Evolutionary conservation across 805 yeast species (phyloP).

Genomic region (Saturnispora saitoi): DNA sequence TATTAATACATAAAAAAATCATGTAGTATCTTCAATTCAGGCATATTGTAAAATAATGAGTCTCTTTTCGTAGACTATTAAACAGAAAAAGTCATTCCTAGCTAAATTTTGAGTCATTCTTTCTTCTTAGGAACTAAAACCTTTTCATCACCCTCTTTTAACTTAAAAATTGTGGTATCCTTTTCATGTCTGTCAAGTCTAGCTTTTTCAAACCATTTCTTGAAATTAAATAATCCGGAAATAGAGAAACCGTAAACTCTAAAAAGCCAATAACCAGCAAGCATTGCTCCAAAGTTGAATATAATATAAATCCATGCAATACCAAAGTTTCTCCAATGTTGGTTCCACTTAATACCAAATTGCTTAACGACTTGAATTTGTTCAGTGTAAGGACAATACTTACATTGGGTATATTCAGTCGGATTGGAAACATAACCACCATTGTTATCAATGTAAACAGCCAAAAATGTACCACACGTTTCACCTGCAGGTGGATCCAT

Average conservation of each 20-base stretch:
- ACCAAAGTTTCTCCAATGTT: conserved; percentile 63
- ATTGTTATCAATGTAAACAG: conserved; percentile 30
- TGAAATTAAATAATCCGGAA: conserved; percentile 25
- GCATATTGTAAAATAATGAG: neutral
- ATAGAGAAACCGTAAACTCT: conserved; percentile 31
- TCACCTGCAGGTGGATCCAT: conserved; percentile 53
- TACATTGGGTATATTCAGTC: conserved; percentile 37
- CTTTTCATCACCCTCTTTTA: conserved; percentile 32
- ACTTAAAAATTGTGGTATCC: conserved; percentile 33
- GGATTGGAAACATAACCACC: conserved; percentile 55
- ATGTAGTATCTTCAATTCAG: neutral
- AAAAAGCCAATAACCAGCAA: conserved; percentile 29
- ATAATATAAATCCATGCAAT: conserved; percentile 47
- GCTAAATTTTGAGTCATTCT: neutral
- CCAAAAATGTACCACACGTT: conserved; percentile 53
- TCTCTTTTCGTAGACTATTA: neutral
- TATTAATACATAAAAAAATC: neutral
- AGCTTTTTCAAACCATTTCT: conserved; percentile 31
- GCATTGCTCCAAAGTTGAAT: conserved; percentile 42
- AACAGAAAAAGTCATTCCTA: no score
- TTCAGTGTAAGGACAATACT: conserved; percentile 36
- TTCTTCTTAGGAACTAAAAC: conserved; percentile 21
- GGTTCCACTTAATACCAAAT: conserved; percentile 35
- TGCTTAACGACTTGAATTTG: conserved; percentile 39
- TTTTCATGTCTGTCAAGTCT: conserved; percentile 39